Evolutionary conservation across 306 rosid genomes (phyloP).

Genomic region (Vigna unguiculata): DNA sequence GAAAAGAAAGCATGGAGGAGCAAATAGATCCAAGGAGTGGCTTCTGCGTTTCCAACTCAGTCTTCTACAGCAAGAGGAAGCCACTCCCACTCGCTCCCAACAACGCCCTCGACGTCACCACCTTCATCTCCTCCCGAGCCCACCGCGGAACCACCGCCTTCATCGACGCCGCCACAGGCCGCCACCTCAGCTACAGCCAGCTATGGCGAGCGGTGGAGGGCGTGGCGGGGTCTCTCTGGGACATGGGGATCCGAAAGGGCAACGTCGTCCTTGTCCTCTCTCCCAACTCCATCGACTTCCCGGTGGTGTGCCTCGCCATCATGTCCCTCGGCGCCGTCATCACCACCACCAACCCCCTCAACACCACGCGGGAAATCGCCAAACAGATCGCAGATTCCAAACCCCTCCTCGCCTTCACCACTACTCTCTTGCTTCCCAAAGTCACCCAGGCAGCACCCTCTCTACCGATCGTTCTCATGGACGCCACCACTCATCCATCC

Average conservation of each 20-base stretch:
- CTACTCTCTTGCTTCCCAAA: slow-evolving; percentile 58
- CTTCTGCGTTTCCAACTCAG: slow-evolving; percentile 64
- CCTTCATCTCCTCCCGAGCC: slow-evolving; percentile 81
- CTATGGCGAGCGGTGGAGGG: slow-evolving; percentile 76
- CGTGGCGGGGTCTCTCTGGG: slow-evolving; percentile 64
- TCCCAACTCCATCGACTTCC: slow-evolving; percentile 82
- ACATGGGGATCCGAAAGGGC: slow-evolving; percentile 74
- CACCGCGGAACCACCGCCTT: slow-evolving; percentile 75
- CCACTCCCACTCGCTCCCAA: slow-evolving; percentile 67
- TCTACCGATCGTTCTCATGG: slow-evolving; percentile 69
- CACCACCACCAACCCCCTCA: slow-evolving; percentile 93
- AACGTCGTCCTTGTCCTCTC: slow-evolving; percentile 81
- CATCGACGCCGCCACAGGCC: slow-evolving; percentile 85
- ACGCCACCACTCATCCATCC: background rate
- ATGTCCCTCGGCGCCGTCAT: slow-evolving; percentile 93
- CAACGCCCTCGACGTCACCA: slow-evolving; percentile 62
- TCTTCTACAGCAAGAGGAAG: slow-evolving; percentile 77
- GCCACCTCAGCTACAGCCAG: slow-evolving; percentile 58
- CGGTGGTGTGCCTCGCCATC: slow-evolving; percentile 78
- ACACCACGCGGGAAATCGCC: slow-evolving; percentile 76
- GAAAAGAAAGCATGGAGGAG: background rate
- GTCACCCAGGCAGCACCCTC: slow-evolving; percentile 49
- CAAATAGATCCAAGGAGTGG: slow-evolving; percentile 66
- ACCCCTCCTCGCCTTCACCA: slow-evolving; percentile 80
- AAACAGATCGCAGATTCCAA: slow-evolving; percentile 83